A percentile compares a stretch with the other conserved stretches of the same genome.
These are phyloP conservation scores for Nigrograna mackinnonii DNA, from an alignment of 2,329 filamentous ascomycete genomes.

Conservation along the genomic window DNA sequence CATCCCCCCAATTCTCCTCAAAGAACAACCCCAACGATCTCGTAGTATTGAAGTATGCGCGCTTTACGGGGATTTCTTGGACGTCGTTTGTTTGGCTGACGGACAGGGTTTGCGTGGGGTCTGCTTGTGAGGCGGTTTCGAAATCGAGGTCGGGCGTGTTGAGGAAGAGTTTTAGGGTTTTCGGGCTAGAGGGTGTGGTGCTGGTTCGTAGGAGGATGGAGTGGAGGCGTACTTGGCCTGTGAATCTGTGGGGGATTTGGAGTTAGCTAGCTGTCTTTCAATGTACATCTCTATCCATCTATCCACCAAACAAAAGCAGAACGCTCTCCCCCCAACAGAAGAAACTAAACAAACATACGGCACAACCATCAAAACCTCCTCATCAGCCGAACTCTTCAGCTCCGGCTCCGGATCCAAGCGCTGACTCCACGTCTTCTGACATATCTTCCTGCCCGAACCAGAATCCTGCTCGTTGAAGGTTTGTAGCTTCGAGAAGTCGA, in stretches of 20 bases:
- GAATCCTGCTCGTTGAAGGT: constrained; percentile 80
- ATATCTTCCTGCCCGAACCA: constrained; percentile 71
- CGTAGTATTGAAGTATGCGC: constrained; percentile 88
- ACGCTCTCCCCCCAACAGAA: too few relatives aligned
- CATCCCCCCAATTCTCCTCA: constrained; percentile 80
- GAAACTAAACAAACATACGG: too few relatives aligned
- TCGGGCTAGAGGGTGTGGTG: constrained; percentile 69
- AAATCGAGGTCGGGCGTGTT: constrained; percentile 91
- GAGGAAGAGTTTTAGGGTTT: constrained; percentile 82
- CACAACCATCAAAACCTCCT: constrained; percentile 90
- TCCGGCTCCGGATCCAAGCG: constrained; percentile 72
- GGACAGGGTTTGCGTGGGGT: constrained; percentile 75
- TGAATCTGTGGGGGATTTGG: constrained; percentile 75
- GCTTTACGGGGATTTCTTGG: constrained; percentile 84
- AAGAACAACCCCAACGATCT: constrained; percentile 84
- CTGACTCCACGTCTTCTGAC: constrained; percentile 91
- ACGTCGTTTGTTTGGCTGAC: constrained; percentile 79
- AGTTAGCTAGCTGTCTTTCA: too few relatives aligned
- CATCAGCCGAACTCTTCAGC: constrained; percentile 83
- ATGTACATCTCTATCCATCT: too few relatives aligned
- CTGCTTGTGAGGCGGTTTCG: constrained; percentile 67
- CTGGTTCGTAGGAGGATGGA: constrained; percentile 84
- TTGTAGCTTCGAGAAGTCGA: constrained; percentile 82
- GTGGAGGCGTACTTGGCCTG: constrained; percentile 90
- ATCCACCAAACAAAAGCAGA: background rate